These are phyloP conservation scores for Dovyalis caffra DNA, from an alignment of 345 rosid genomes.

Conservation along the genomic window DNA sequence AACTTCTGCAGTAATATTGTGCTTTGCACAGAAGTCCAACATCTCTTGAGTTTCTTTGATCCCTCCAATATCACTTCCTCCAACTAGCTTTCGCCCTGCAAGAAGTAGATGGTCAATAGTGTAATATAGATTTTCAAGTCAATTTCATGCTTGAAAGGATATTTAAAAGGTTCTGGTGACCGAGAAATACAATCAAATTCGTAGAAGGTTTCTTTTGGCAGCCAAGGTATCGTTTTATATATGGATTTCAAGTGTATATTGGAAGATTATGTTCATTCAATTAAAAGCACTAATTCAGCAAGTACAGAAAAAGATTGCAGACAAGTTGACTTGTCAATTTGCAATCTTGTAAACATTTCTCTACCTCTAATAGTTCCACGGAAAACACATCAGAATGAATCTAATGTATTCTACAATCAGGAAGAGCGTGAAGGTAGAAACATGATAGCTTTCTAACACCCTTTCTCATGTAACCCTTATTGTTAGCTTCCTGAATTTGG, in stretches of 20 bases:
- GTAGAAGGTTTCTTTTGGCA: not conserved
- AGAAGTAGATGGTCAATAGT: not conserved
- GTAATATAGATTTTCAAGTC: too few species aligned
- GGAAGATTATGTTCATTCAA: not conserved
- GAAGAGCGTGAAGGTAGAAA: too few species aligned
- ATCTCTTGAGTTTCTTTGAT: constrained; percentile 85
- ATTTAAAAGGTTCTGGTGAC: not conserved
- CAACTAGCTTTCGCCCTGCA: constrained; percentile 69
- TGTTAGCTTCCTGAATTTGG: not conserved
- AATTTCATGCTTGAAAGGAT: not conserved
- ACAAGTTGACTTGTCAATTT: not conserved
- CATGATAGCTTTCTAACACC: too few species aligned
- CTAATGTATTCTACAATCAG: too few species aligned
- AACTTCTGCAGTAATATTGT: constrained; percentile 65
- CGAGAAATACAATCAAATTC: not conserved
- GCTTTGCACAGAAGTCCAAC: constrained; percentile 87
- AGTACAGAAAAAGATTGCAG: too few species aligned
- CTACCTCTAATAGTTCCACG: too few species aligned
- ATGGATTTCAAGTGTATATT: too few species aligned
- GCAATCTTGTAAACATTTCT: too few species aligned
- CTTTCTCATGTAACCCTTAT: too few species aligned
- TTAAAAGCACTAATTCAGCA: not conserved
- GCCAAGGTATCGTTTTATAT: too few species aligned
- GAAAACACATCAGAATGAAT: too few species aligned
- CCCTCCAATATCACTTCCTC: constrained; percentile 81